Evolutionary conservation across 2,329 filamentous ascomycete genomes (phyloP), one percentile per base, ranked within the genome.

Genomic region (Sporothrix pallida): DNA sequence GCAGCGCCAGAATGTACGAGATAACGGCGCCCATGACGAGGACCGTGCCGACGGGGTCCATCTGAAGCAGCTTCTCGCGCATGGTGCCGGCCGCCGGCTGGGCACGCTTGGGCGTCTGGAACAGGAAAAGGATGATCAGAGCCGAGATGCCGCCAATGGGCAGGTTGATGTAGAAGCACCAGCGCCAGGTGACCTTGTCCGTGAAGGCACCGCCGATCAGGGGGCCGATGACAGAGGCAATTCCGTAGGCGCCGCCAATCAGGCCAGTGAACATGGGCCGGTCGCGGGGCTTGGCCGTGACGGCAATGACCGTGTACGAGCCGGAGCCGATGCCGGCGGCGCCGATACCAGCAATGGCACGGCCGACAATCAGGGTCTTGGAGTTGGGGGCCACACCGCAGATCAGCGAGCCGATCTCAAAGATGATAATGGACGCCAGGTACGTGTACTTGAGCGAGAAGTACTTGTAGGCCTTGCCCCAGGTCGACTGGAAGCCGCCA

Each of bases 321-420:
- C 84, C 84, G 20, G 76, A 75, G 54, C 72, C 72, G 26, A 77
- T 73, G 13, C 85, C 88, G 15, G 87, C 84, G 7, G 84, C 84
- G 1, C 83, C 81, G 37, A 87, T 80, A 54, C 82, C 83, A 12
- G 84, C 82, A 48, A 87, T 85, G 73, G 86, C 86, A 70, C 86
- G 85, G 70, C 86, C 87, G 76, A 84, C 84, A 73, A 88, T 86
- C 42, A 87, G 83, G 67, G 86, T 81, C 52, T 83, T 83, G 44
- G 85, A 83, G 75, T 83, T 83, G 73, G 84, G 84, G 5, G 85
- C 84, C 76, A 83, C 76, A 75, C 86, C 81, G 76, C 87, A 89
- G 73, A 90, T 82, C 42, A 87, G 78, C 48, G 83, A 85, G 20
- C 88, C 87, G 4, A 88, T 73, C 78, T 89, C 87, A 72, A 90